Evolutionary conservation across 177 flowering plant genomes (phyloP), one percentile per base, ranked within the genome.

Genomic region (Vitis hybrid): DNA sequence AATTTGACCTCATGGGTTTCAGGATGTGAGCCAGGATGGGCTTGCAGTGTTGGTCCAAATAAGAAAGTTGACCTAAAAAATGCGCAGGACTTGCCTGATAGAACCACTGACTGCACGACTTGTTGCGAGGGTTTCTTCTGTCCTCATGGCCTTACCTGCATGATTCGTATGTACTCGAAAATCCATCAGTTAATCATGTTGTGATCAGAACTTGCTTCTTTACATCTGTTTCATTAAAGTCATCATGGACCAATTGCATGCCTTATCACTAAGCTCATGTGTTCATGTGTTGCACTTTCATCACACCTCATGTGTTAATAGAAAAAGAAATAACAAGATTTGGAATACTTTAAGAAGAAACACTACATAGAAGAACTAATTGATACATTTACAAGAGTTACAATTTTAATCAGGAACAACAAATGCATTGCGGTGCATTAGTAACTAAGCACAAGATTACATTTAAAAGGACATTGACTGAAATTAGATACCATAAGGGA

Each of bases 1-100:
- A 95, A 95, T 78, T 78, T 92, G 73, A 77, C 91, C 12, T 73
- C 87, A 3, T 93, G 97, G 98, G 74, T 81, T 60, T 30, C 84
- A 60, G 99, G 99, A 19, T 95, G 98, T 77, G 98, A 95, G 80
- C 95, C 98, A 11, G 99, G 99, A 55, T 95, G 99, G 99, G 92
- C 97, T 65, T 95, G 99, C 65, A 77, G 82, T 67, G 76, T 70
- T 70, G 84, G 75, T 19, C 27, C 58, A 35, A 69, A 76, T 24
- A 58, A 73, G 62, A 82, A 84, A 57, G 86, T 90, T 64, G 88
- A 93, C 65, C 84, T 88, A 0, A 81, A 77, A 72, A 83, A 90
- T 62, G 56, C 78, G 1, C 74, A 85, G 66, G 78, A 75, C 52
- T 74, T 88, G 48, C 97, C 98, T 18, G 4, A 62, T 3, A 87